phyloP scores from a whole-genome alignment of 345 rosid genomes.

The Heritiera littoralis region DNA sequence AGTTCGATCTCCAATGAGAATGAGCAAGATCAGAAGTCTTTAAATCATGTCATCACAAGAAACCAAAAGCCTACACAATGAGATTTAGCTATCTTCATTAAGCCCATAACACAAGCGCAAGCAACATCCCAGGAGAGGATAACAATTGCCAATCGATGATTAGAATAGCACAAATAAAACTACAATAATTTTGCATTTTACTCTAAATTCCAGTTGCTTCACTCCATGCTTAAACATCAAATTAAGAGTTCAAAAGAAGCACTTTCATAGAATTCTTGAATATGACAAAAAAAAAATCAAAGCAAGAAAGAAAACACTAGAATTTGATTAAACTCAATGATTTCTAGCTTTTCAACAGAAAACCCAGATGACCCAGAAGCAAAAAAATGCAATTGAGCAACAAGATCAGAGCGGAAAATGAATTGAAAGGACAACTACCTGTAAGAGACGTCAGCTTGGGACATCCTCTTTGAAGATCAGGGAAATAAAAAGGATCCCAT shows the following conservation, averaged over 20 bases:
- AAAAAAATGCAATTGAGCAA: background rate
- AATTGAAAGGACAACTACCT: background rate
- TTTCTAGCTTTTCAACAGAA: background rate
- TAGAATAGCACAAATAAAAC: background rate
- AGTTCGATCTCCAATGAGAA: background rate
- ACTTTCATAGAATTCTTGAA: background rate
- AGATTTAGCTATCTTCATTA: background rate
- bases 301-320: background rate
- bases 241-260: no score
- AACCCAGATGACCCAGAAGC: background rate
- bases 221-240: no score
- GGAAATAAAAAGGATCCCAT: conserved; percentile 9
- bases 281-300: background rate
- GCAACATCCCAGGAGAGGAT: no score
- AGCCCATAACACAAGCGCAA: no score
- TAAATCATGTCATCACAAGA: background rate
- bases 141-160: background rate
- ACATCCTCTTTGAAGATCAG: conserved; percentile 18
- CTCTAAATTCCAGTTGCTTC: no score
- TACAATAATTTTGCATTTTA: no score
- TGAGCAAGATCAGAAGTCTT: background rate
- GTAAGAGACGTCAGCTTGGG: conserved; percentile 19
- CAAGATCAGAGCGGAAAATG: background rate
- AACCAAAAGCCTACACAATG: no score
- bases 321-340: background rate